Evolutionary conservation across 345 rosid species (phyloP).

Genomic region (Linum usitatissimum): DNA sequence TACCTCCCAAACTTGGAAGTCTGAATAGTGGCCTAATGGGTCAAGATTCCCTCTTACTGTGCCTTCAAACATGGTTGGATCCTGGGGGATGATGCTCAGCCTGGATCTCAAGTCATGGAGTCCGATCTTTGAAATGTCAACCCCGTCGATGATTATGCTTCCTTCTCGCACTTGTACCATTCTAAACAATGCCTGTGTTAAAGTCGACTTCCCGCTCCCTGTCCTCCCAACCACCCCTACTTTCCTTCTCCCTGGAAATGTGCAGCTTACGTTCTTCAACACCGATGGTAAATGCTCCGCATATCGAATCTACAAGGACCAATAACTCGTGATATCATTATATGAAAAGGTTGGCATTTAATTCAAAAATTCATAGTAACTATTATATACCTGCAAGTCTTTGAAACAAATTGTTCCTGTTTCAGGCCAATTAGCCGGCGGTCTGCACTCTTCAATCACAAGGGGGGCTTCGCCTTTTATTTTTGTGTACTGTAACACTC

Average conservation of each 20-base stretch:
- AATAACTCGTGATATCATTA: no score
- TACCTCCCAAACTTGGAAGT: constrained; percentile 73
- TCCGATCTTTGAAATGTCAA: constrained; percentile 74
- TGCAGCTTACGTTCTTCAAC: constrained; percentile 63
- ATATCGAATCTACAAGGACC: constrained; percentile 51
- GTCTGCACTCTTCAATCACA: constrained; percentile 46
- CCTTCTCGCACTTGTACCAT: constrained; percentile 81
- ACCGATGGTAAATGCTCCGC: constrained; percentile 89
- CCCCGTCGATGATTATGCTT: constrained; percentile 61
- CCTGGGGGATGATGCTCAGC: constrained; percentile 93
- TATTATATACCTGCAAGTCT: constrained; percentile 81
- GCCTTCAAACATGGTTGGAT: constrained; percentile 90
- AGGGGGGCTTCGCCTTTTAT: constrained; percentile 67
- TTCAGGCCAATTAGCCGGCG: constrained; percentile 73
- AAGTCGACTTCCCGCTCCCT: constrained; percentile 91
- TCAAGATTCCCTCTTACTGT: constrained; percentile 85
- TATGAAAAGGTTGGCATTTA: no score
- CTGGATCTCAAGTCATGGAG: constrained; percentile 80
- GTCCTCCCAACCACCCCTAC: constrained; percentile 96
- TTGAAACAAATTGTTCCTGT: constrained; percentile 62
- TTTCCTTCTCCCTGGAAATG: constrained; percentile 71
- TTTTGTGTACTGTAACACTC: constrained; percentile 77
- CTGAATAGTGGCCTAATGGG: constrained; percentile 56
- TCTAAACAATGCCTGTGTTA: constrained; percentile 82
- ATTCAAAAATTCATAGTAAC: no score